phyloP scores from a whole-genome alignment of 331 rosid genomes.

The Quercus phellos region DNA sequence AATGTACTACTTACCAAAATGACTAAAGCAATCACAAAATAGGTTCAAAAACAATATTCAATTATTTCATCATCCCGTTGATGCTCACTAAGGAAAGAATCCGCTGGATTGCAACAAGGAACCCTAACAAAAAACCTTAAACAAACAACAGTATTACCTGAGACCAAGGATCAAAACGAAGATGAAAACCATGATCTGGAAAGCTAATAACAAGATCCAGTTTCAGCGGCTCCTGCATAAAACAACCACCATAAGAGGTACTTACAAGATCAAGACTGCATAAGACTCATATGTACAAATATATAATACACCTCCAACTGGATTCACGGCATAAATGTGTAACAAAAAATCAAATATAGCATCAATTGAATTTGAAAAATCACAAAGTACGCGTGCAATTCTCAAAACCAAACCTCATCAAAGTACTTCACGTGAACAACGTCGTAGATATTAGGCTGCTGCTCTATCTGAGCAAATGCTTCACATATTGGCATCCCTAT shows the following conservation, averaged over 20 bases:
- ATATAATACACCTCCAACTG: constrained; percentile 8
- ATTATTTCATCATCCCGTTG: background rate
- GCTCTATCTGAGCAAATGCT: constrained; percentile 93
- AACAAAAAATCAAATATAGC: background rate
- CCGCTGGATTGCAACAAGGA: background rate
- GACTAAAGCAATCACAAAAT: background rate
- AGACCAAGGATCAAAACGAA: constrained; percentile 95
- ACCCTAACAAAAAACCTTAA: background rate
- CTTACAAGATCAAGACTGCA: background rate
- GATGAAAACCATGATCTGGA: constrained; percentile 98
- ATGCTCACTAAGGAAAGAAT: background rate
- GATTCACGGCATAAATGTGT: background rate
- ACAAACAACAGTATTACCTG: constrained; percentile 47
- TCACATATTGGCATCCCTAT: constrained; percentile 96
- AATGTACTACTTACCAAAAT: background rate
- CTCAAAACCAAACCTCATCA: constrained; percentile 67
- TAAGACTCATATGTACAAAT: background rate
- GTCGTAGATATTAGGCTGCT: constrained; percentile 81
- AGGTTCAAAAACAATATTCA: background rate
- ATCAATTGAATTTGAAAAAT: constrained; percentile 3
- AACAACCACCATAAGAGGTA: background rate
- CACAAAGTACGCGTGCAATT: background rate
- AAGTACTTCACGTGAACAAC: constrained; percentile 94
- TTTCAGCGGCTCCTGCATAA: constrained; percentile 75
- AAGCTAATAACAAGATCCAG: constrained; percentile 86